Conservation (phyloP, 1,284 basidiomycete genomes). For the Sporisorium exsertum region DNA sequence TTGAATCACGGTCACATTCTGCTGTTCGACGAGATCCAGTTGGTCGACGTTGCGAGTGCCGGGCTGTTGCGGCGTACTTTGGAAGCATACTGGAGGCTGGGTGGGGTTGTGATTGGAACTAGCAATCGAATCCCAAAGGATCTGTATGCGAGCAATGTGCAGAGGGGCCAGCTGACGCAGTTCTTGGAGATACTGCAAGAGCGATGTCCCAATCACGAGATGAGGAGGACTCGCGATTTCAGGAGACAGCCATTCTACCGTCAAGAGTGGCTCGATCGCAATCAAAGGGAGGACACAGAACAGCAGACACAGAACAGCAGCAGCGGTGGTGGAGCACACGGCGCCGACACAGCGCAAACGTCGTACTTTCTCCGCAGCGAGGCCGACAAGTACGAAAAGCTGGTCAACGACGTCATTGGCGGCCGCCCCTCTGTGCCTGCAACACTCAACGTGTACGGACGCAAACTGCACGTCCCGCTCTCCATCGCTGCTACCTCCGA, state of each 20-base stretch:
- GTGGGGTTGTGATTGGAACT: conserved; percentile 76
- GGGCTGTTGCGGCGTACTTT: conserved; percentile 77
- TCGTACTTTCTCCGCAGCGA: conserved; percentile 55
- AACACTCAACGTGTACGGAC: conserved; percentile 72
- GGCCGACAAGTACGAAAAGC: conserved; percentile 33
- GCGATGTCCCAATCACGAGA: conserved; percentile 76
- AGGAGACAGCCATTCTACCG: conserved; percentile 68
- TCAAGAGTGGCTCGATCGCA: conserved; percentile 42
- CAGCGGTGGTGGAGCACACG: neutral
- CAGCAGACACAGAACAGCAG: neutral
- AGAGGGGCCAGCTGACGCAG: conserved; percentile 72
- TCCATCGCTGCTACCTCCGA: conserved; percentile 53
- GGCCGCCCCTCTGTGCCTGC: conserved; percentile 16
- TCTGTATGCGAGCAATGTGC: conserved; percentile 79
- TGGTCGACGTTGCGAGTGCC: conserved; percentile 79
- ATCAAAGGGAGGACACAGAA: conserved; percentile 1
- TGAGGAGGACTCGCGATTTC: conserved; percentile 71
- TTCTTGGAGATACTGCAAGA: conserved; percentile 77
- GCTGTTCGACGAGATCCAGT: conserved; percentile 79
- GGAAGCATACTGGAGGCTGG: conserved; percentile 81
- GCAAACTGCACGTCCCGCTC: conserved; percentile 73
- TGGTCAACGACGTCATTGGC: conserved; percentile 21
- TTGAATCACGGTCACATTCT: conserved; percentile 74
- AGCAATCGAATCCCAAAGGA: conserved; percentile 78
- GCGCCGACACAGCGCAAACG: conserved; percentile 1